phyloP scores from a whole-genome alignment of 345 rosid species.

The Heritiera fomes region DNA sequence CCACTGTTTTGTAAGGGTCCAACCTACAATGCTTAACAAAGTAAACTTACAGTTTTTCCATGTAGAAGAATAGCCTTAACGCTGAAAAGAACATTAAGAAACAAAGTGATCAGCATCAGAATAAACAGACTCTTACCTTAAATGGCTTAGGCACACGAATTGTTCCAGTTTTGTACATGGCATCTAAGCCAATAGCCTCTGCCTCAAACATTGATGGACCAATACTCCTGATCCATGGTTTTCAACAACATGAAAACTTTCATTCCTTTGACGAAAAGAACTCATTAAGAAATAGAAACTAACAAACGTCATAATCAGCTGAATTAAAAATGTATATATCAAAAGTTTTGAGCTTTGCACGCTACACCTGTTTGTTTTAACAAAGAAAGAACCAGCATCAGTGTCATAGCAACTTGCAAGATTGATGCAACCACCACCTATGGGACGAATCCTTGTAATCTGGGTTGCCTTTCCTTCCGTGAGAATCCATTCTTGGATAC shows the following conservation, averaged over 20 bases:
- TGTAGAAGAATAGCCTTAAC: neutral
- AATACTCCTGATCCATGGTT: constrained; percentile 54
- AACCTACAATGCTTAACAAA: constrained; percentile 43
- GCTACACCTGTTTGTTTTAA: constrained; percentile 78
- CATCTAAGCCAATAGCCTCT: constrained; percentile 87
- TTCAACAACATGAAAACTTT: constrained; percentile 17
- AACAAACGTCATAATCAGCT: neutral
- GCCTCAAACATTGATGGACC: constrained; percentile 89
- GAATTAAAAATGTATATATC: neutral
- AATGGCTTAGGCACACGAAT: constrained; percentile 84
- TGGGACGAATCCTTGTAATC: constrained; percentile 62
- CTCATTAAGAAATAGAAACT: constrained; percentile 1
- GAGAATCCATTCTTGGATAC: constrained; percentile 81
- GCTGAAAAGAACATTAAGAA: neutral
- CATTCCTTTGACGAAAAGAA: constrained; percentile 11
- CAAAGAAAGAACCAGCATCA: constrained; percentile 80
- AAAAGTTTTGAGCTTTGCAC: neutral
- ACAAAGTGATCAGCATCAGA: neutral
- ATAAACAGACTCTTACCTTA: constrained; percentile 50
- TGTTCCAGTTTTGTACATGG: constrained; percentile 76
- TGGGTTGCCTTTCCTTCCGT: constrained; percentile 77
- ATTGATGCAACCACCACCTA: constrained; percentile 96
- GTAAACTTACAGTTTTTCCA: constrained; percentile 5
- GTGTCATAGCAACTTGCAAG: constrained; percentile 74
- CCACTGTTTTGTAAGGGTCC: constrained; percentile 80